Conservation (phyloP, 371 early-diverging fungal species). For the Lichtheimia ornata region DNA sequence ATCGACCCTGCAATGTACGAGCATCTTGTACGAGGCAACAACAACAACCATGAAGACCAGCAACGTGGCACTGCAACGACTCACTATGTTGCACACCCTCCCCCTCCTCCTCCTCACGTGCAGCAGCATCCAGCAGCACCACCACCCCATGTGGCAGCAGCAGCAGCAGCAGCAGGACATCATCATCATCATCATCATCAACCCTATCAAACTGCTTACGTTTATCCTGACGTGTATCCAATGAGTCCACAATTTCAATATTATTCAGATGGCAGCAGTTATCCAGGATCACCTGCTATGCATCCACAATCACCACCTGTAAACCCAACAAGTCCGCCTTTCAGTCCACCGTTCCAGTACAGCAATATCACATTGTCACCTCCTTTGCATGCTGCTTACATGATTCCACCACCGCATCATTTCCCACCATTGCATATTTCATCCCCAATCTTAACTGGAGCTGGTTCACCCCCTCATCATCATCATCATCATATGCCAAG, state of each 20-base stretch:
- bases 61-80: too few relatives aligned
- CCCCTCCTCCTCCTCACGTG: background rate
- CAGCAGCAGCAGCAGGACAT: background rate
- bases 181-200: conserved; percentile 9
- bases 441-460: conserved; percentile 37
- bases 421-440: conserved; percentile 45
- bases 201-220: background rate
- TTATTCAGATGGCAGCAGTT: conserved; percentile 34
- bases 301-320: conserved; percentile 47
- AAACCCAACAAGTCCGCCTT: conserved; percentile 48
- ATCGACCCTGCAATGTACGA: conserved; percentile 10
- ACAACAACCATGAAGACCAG: background rate
- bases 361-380: conserved; percentile 30
- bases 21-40: conserved; percentile 4
- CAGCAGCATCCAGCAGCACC: background rate
- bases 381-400: conserved; percentile 31
- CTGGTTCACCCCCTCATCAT: conserved; percentile 26
- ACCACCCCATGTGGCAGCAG: background rate
- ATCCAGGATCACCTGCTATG: conserved; percentile 45
- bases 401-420: conserved; percentile 26
- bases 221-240: conserved; percentile 28
- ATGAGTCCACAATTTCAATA: conserved; percentile 43
- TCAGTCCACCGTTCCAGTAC: conserved; percentile 39
- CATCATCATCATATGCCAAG: conserved; percentile 23
- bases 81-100: too few relatives aligned